A percentile compares a stretch with the other conserved stretches of the same genome.
Evolutionary conservation across 768 basidiomycete genomes (phyloP).

Genomic region (Gymnopilus dilepis): DNA sequence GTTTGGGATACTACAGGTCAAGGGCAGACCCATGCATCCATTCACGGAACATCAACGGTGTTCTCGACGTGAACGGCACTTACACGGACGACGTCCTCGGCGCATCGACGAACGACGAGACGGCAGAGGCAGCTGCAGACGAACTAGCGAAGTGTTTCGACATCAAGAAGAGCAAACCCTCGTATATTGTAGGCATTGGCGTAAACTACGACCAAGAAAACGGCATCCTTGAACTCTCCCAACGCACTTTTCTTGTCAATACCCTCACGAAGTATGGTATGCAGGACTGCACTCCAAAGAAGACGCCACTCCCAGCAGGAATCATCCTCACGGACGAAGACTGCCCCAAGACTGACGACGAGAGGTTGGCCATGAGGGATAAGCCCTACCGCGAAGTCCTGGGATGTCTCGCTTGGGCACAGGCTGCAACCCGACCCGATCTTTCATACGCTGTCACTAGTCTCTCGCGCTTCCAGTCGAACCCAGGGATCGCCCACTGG

Average conservation of each 20-base stretch:
- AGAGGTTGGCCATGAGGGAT: constrained; percentile 10
- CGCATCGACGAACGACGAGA: background rate
- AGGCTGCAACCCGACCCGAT: constrained; percentile 30
- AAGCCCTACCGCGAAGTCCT: constrained; percentile 14
- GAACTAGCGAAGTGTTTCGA: background rate
- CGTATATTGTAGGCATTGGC: background rate
- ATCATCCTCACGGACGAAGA: background rate
- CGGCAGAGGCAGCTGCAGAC: background rate
- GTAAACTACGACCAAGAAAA: background rate
- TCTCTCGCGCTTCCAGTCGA: constrained; percentile 27
- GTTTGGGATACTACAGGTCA: background rate
- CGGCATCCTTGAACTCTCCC: background rate
- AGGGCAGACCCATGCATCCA: background rate
- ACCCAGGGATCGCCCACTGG: constrained; percentile 31
- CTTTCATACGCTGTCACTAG: constrained; percentile 26
- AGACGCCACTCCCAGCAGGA: constrained; percentile 18
- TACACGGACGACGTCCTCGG: background rate
- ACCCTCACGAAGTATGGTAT: constrained; percentile 18
- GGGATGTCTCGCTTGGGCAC: constrained; percentile 29
- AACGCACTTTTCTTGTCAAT: constrained; percentile 9
- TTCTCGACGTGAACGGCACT: background rate
- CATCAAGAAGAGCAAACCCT: background rate
- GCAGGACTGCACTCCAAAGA: constrained; percentile 19
- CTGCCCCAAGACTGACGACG: background rate
- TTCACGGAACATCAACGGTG: background rate